Base-by-base conservation (phyloP, 169 alveolate species). In the Haemoproteus tartakovskyi region DNA sequence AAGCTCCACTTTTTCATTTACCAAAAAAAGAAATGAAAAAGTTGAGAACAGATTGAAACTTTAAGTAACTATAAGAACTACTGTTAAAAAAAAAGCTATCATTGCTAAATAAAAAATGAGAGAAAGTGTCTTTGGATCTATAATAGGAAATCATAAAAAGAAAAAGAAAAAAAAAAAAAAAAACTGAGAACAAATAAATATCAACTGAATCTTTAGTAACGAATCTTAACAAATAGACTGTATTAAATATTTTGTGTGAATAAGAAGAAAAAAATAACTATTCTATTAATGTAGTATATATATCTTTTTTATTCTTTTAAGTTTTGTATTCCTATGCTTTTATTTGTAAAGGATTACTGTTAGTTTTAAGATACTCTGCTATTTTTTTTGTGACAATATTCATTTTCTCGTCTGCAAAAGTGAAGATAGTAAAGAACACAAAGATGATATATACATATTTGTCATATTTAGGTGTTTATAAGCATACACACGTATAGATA, bases 351-450 rank as follows among this genome's bases (percentile, higher is more conserved):
- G n/a, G n/a, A 78, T 87, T 27, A 80, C 88, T 87, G 12, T 62
- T 78, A 12, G 88, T 86, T 56, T 79, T 59, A 46, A 86, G 27
- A 46, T 70, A 59, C 37, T 64, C 79, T 21, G 64, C 41, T 11
- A 86, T 54, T 26, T 60, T 62, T 60, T 64, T 56, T 80, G 78
- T 86, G 50, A 86, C 89, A 60, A 86, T 70, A 48, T 86, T 86
- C 89, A 80, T 86, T 79, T 86, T 79, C 60, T 79, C 87, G 24
- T 79, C 87, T 62, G 48, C n/a, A 45, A 54, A 26, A 12, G 18
- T 40, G 50, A 60, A 43, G 12, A 45, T 21, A 54, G 18, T 26
- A n/a, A 12, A 19, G 16, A 19, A 54, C 12, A 54, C 8, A 24
- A 59, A 40, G 38, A 51, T 33, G 43, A 6, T 5, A 33, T 33